phyloP scores from a whole-genome alignment of 2,329 filamentous ascomycete genomes.

The Myriosclerotinia curreyana region DNA sequence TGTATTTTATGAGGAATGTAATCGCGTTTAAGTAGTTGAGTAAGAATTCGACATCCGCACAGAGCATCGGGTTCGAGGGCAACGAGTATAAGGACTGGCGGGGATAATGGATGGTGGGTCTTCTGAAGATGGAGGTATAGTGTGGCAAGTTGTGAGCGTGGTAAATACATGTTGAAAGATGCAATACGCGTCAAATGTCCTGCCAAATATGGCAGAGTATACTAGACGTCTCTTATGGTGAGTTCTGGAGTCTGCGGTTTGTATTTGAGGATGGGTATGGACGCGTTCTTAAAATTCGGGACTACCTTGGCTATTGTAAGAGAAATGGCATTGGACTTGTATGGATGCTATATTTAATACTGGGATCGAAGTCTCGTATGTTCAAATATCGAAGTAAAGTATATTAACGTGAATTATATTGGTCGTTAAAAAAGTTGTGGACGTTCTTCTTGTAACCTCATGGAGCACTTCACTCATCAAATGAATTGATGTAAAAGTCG shows the following conservation, averaged over 20 bases:
- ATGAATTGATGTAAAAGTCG: constrained; percentile 19
- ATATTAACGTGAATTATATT: background rate
- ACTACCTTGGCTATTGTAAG: constrained; percentile 1
- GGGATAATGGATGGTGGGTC: constrained; percentile 83
- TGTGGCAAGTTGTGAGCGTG: constrained; percentile 81
- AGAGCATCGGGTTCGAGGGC: constrained; percentile 93
- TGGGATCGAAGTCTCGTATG: background rate
- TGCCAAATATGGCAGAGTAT: constrained; percentile 20
- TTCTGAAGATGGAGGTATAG: constrained; percentile 86
- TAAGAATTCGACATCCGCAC: constrained; percentile 92
- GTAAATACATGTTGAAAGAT: constrained; percentile 75
- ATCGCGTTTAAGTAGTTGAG: constrained; percentile 90
- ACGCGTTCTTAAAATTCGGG: constrained; percentile 4
- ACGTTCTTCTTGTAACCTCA: background rate
- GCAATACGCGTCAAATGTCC: constrained; percentile 24
- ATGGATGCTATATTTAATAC: background rate
- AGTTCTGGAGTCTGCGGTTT: background rate
- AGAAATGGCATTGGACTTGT: constrained; percentile 6
- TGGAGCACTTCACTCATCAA: background rate
- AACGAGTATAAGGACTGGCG: constrained; percentile 86
- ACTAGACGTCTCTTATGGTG: background rate
- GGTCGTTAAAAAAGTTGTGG: background rate
- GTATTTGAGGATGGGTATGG: background rate
- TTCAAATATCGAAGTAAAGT: background rate
- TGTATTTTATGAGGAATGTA: constrained; percentile 98